A percentile compares a stretch with the other conserved stretches of the same genome.
Evolutionary conservation across 495 filamentous ascomycete genomes (phyloP).

Genomic region (Penicillium simplicissimum): DNA sequence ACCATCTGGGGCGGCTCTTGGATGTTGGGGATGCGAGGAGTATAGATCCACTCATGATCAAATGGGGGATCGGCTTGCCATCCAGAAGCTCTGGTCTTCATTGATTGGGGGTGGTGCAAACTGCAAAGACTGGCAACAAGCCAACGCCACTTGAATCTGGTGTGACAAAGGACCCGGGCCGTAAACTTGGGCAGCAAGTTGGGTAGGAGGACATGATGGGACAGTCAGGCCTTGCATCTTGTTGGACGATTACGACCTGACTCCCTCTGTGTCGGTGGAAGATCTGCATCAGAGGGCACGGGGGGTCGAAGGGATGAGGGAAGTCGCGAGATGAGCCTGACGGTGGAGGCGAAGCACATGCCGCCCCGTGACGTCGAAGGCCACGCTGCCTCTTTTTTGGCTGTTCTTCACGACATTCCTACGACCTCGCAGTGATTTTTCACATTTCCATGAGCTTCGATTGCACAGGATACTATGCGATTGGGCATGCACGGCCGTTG

Average conservation of each 20-base stretch:
- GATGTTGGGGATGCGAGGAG: not conserved
- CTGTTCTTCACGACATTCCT: not conserved
- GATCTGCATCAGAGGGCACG: slow-evolving; percentile 21
- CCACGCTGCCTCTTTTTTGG: not conserved
- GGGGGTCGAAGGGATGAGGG: slow-evolving; percentile 3
- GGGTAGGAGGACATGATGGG: slow-evolving; percentile 28
- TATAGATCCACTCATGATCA: slow-evolving; percentile 15
- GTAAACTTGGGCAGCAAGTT: slow-evolving; percentile 43
- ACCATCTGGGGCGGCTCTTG: slow-evolving; percentile 16
- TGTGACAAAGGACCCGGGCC: slow-evolving; percentile 13
- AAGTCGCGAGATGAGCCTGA: slow-evolving; percentile 20
- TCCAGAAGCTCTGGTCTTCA: slow-evolving; percentile 23
- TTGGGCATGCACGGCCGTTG: slow-evolving; percentile 18
- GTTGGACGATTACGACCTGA: slow-evolving; percentile 20
- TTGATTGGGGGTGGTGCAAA: not conserved
- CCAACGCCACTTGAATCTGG: slow-evolving; percentile 19
- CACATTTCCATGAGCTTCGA: not conserved
- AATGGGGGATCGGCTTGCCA: slow-evolving; percentile 13
- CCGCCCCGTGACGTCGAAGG: slow-evolving; percentile 19
- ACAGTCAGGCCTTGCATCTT: slow-evolving; percentile 14
- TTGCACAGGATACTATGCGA: not conserved
- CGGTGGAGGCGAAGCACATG: slow-evolving; percentile 23
- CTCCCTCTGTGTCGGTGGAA: slow-evolving; percentile 3
- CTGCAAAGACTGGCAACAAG: slow-evolving; percentile 1
- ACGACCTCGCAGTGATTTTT: not conserved